Evolutionary conservation across 2,329 filamentous ascomycete genomes (phyloP).

Genomic region (Verticillium isaacii): DNA sequence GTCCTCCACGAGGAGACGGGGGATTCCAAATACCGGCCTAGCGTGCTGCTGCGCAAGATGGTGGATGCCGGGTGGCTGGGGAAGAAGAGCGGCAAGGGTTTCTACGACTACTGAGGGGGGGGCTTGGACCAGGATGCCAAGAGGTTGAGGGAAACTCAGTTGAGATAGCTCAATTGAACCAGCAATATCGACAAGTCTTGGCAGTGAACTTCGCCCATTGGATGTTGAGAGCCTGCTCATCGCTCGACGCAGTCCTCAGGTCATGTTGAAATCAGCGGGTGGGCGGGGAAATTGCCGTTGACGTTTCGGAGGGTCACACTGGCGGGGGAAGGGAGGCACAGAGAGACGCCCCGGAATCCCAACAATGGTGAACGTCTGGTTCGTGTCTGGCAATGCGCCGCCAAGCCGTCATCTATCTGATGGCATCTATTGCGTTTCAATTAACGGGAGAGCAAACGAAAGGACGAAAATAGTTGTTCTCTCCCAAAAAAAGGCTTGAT

Average conservation of each 20-base stretch:
- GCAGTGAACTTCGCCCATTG: not conserved
- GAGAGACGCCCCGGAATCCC: not conserved
- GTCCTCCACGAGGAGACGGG: conserved; percentile 88
- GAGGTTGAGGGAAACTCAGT: not conserved
- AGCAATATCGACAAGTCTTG: not conserved
- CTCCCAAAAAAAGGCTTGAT: not conserved
- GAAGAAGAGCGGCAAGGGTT: conserved; percentile 95
- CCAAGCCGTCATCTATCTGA: not conserved
- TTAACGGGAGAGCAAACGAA: not conserved
- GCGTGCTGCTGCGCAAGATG: conserved; percentile 86
- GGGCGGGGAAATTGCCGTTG: not conserved
- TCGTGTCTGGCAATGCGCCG: not conserved
- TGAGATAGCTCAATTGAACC: not conserved
- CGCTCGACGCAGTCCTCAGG: not conserved
- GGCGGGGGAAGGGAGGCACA: not conserved
- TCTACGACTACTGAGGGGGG: conserved; percentile 75
- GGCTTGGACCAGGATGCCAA: not conserved
- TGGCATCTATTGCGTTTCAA: not conserved
- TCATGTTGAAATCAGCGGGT: not conserved
- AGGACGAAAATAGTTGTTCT: not conserved
- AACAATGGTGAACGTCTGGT: not conserved
- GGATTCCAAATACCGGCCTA: conserved; percentile 92
- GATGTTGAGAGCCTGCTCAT: not conserved
- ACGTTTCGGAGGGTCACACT: not conserved
- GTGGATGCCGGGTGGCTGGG: conserved; percentile 96